Percentiles rank a stretch among this genome's conserved stretches.
Evolutionary conservation across 495 filamentous ascomycete genomes (phyloP).

Genomic region (Aspergillus sparsus): DNA sequence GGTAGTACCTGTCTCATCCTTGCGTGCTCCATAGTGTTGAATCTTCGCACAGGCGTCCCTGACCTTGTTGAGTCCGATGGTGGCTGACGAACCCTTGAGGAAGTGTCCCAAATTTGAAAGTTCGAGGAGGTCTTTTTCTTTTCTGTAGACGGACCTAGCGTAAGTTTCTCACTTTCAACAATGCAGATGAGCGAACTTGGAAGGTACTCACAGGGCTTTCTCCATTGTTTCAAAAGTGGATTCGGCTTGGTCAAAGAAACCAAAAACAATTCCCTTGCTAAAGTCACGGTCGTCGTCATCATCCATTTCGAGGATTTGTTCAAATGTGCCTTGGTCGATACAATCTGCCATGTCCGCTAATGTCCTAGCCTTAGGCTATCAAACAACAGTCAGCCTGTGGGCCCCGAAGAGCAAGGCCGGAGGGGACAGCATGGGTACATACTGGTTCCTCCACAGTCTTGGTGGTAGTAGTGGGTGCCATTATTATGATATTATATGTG

Average conservation of each 20-base stretch:
- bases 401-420: background rate
- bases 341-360: constrained; percentile 62
- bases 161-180: background rate
- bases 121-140: constrained; percentile 60
- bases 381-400: constrained; percentile 10
- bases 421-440: constrained; percentile 17
- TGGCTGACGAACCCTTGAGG: constrained; percentile 97
- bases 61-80: constrained; percentile 87
- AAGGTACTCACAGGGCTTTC: constrained; percentile 63
- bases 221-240: constrained; percentile 88
- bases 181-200: background rate
- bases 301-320: constrained; percentile 97
- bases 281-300: constrained; percentile 78
- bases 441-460: constrained; percentile 35
- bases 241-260: constrained; percentile 91
- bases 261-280: constrained; percentile 81
- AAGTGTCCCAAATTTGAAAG: constrained; percentile 91
- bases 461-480: constrained; percentile 36
- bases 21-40: constrained; percentile 81
- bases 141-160: constrained; percentile 46
- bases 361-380: constrained; percentile 47
- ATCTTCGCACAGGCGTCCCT: constrained; percentile 95
- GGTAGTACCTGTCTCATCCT: constrained; percentile 70
- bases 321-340: constrained; percentile 79
- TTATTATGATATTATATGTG: constrained; percentile 18